Conservation (phyloP, 768 basidiomycete species). For the Hygrophorus russula region DNA sequence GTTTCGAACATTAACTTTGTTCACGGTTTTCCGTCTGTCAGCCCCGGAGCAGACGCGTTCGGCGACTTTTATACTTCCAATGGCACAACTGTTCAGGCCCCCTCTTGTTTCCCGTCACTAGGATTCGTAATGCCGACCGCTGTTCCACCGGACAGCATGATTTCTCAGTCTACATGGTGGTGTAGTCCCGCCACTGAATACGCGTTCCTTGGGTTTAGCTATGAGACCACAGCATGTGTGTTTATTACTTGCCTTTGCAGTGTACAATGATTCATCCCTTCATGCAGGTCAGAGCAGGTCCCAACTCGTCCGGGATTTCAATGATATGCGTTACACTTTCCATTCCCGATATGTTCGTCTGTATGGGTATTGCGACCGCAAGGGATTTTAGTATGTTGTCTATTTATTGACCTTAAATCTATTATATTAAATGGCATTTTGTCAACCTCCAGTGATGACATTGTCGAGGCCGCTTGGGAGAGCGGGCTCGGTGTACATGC, state of each 20-base stretch:
- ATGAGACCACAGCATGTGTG: slow-evolving; percentile 48
- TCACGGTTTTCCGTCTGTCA: too few species aligned
- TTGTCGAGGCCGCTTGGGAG: slow-evolving; percentile 38
- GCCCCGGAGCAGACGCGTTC: too few species aligned
- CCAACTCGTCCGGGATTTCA: slow-evolving; percentile 37
- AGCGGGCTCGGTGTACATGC: slow-evolving; percentile 38
- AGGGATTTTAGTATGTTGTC: slow-evolving; percentile 23
- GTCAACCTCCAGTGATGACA: slow-evolving; percentile 23
- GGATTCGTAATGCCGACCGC: slow-evolving; percentile 36
- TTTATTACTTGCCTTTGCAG: slow-evolving; percentile 1
- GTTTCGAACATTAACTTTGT: too few species aligned
- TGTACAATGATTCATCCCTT: neutral
- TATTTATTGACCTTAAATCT: neutral
- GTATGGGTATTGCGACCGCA: slow-evolving; percentile 25
- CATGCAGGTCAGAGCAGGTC: slow-evolving; percentile 33
- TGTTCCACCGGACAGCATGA: slow-evolving; percentile 21
- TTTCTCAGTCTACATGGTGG: slow-evolving; percentile 28
- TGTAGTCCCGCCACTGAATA: slow-evolving; percentile 43
- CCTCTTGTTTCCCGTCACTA: slow-evolving; percentile 22
- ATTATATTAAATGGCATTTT: slow-evolving; percentile 11
- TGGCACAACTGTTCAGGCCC: slow-evolving; percentile 1
- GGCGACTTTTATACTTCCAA: slow-evolving; percentile 1
- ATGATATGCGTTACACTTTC: slow-evolving; percentile 39
- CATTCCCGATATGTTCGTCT: slow-evolving; percentile 43
- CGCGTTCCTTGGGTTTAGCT: slow-evolving; percentile 57